These are phyloP conservation scores for Fusarium citri DNA, from an alignment of 2,329 filamentous ascomycete species.

Conservation along the genomic window DNA sequence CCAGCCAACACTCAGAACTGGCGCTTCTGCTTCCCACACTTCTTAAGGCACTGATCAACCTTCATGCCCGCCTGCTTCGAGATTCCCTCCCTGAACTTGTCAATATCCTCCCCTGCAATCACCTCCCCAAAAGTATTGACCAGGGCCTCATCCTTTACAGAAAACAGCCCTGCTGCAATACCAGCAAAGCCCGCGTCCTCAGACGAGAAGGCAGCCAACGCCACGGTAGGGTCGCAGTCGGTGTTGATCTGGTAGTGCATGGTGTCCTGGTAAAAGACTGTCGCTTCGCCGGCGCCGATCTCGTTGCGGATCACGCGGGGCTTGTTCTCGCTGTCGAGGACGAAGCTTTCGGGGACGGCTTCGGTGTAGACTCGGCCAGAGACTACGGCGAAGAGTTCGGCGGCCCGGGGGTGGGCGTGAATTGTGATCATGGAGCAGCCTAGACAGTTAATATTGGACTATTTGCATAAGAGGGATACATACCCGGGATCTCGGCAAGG, in stretches of 20 bases:
- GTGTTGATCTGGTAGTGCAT: conserved; percentile 69
- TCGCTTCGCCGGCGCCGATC: conserved; percentile 59
- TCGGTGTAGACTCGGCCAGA: conserved; percentile 61
- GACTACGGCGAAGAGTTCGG: conserved; percentile 64
- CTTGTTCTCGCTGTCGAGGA: conserved; percentile 49
- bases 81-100: conserved; percentile 53
- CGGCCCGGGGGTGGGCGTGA: conserved; percentile 65
- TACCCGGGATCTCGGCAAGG: conserved; percentile 60
- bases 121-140: conserved; percentile 60
- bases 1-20: background rate
- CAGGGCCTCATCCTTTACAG: conserved; percentile 57
- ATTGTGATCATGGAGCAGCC: conserved; percentile 67
- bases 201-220: conserved; percentile 61
- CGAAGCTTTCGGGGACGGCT: conserved; percentile 64
- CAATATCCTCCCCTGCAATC: conserved; percentile 59
- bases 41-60: conserved; percentile 62
- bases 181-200: conserved; percentile 64
- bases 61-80: conserved; percentile 62
- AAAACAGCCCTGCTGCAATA: conserved; percentile 62
- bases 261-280: conserved; percentile 65
- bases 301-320: conserved; percentile 57
- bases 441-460: conserved; percentile 6
- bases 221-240: conserved; percentile 60
- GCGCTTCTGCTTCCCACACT: conserved; percentile 55
- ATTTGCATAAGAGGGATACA: fast-evolving